phyloP scores from a whole-genome alignment of 2,329 filamentous ascomycete species.

The Dactylellina sp. region DNA sequence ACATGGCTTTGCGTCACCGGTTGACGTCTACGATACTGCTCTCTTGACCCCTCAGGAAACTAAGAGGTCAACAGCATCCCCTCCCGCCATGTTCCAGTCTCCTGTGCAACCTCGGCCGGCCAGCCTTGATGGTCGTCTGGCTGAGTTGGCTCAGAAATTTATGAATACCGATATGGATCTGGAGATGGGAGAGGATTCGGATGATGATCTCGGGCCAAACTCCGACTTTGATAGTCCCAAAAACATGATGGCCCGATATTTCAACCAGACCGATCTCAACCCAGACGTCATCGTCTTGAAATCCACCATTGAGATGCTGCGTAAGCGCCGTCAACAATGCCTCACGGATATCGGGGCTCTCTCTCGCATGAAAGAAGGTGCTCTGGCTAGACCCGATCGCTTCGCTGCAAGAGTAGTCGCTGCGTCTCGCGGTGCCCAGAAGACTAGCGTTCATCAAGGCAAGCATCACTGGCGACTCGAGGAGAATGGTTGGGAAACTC shows the following conservation, averaged over 20 bases:
- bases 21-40: constrained; percentile 44
- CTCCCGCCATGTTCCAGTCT: constrained; percentile 50
- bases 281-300: constrained; percentile 47
- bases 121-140: constrained; percentile 48
- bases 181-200: constrained; percentile 38
- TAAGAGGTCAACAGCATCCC: constrained; percentile 51
- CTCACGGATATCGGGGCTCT: constrained; percentile 38
- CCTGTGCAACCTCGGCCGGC: constrained; percentile 39
- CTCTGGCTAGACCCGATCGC: constrained; percentile 38
- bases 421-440: constrained; percentile 55
- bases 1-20: constrained; percentile 21
- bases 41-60: constrained; percentile 56
- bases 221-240: constrained; percentile 26
- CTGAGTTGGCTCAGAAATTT: constrained; percentile 32
- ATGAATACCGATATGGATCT: constrained; percentile 21
- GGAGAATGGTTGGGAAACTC: constrained; percentile 43
- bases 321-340: constrained; percentile 48
- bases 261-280: constrained; percentile 41
- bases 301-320: constrained; percentile 46
- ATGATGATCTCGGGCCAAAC: constrained; percentile 28
- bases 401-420: constrained; percentile 54
- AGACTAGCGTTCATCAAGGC: constrained; percentile 51
- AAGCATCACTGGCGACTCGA: constrained; percentile 55
- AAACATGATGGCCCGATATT: constrained; percentile 31
- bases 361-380: constrained; percentile 34